A percentile compares a stretch with the other conserved stretches of the same genome.
These are phyloP conservation scores for Xylariaceae sp. DNA, from an alignment of 2,329 filamentous ascomycete species.

Conservation along the genomic window DNA sequence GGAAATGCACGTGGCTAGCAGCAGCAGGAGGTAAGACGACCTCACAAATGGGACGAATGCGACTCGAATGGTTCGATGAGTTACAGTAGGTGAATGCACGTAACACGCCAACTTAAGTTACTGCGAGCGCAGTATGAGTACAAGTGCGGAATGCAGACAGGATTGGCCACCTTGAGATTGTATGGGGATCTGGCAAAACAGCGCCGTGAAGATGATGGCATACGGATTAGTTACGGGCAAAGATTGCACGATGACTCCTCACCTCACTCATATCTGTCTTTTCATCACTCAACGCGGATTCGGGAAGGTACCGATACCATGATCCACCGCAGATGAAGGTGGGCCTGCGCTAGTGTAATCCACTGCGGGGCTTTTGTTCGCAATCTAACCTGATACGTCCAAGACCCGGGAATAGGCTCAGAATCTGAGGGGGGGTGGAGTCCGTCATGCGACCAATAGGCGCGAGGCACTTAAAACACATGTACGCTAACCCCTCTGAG, in stretches of 20 bases:
- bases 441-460: background rate
- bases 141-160: background rate
- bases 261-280: background rate
- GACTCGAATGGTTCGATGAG: background rate
- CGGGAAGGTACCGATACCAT: too few species aligned
- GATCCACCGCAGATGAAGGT: background rate
- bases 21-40: background rate
- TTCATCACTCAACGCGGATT: too few species aligned
- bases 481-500: background rate
- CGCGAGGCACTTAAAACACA: background rate
- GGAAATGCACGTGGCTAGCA: constrained; percentile 10
- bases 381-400: background rate
- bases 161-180: background rate
- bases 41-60: background rate
- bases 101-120: background rate
- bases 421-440: background rate
- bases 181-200: background rate
- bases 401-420: background rate
- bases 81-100: background rate
- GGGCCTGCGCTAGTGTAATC: background rate
- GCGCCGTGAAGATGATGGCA: background rate
- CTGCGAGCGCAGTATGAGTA: background rate
- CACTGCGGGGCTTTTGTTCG: background rate
- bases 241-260: background rate
- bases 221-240: too few species aligned